Percentiles rank a stretch among this genome's conserved stretches.
Evolutionary conservation across 2,329 filamentous ascomycete genomes (phyloP).

Genomic region (Aspergillus awamori): DNA sequence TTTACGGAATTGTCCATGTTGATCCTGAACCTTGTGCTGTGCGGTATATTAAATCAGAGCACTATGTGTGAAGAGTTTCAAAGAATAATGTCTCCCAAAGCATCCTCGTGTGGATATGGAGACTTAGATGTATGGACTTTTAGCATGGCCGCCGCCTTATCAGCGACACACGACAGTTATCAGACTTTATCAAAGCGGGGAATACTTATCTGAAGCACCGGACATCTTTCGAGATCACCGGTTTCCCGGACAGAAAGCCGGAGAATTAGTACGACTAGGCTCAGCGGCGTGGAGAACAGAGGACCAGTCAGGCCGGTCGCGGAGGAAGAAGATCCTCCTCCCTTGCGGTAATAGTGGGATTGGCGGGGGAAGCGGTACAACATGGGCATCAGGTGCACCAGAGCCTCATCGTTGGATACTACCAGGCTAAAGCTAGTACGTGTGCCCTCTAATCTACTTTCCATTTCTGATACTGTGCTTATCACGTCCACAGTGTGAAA

Average conservation of each 20-base stretch:
- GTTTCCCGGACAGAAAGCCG: conserved; percentile 6
- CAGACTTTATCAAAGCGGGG: neutral
- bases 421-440: no score
- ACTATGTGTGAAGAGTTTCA: neutral
- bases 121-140: neutral
- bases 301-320: no score
- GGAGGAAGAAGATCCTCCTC: neutral
- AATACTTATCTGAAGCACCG: neutral
- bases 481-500: no score
- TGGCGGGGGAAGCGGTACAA: neutral
- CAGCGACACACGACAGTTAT: neutral
- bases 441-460: no score
- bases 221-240: conserved; percentile 4
- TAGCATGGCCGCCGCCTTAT: neutral
- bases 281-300: neutral
- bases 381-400: neutral
- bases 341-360: neutral
- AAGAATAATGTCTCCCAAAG: neutral
- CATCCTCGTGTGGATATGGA: neutral
- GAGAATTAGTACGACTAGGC: neutral
- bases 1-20: conserved; percentile 19
- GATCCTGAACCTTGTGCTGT: neutral
- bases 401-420: no score
- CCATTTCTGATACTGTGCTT: no score
- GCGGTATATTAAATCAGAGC: neutral